phyloP scores from a whole-genome alignment of 495 filamentous ascomycete genomes.

The Penicillium ochrochloron region DNA sequence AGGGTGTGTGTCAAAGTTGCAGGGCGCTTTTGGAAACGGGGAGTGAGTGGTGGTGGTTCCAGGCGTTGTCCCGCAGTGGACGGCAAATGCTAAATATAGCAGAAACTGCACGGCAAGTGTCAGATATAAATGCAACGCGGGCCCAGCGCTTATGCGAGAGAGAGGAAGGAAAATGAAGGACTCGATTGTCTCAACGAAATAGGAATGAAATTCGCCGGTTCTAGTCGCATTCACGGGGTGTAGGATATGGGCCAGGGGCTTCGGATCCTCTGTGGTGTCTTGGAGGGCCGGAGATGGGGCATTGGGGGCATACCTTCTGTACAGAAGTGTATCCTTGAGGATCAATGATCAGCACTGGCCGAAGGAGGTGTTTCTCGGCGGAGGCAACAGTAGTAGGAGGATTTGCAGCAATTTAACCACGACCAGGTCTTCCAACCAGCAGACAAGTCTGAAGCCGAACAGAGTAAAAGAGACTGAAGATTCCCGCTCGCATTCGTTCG shows the following conservation, averaged over 20 bases:
- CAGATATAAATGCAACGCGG: constrained; percentile 34
- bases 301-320: constrained; percentile 24
- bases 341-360: constrained; percentile 21
- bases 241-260: not conserved
- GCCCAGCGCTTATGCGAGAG: constrained; percentile 30
- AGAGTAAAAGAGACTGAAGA: not conserved
- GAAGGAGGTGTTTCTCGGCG: not conserved
- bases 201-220: not conserved
- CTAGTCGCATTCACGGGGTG: constrained; percentile 1
- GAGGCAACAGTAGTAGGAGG: constrained; percentile 4
- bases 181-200: not conserved
- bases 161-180: not conserved
- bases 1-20: constrained; percentile 5
- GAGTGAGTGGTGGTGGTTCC: constrained; percentile 29
- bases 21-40: constrained; percentile 19
- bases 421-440: not conserved
- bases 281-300: constrained; percentile 14
- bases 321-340: constrained; percentile 6
- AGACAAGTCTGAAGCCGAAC: constrained; percentile 11
- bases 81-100: constrained; percentile 49
- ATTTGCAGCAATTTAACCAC: not conserved
- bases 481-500: not conserved
- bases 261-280: constrained; percentile 4
- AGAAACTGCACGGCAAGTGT: constrained; percentile 39
- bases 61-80: constrained; percentile 34